These are phyloP conservation scores for Waltiozyma solani DNA, from an alignment of 1,139 yeast genomes.

Conservation along the genomic window DNA sequence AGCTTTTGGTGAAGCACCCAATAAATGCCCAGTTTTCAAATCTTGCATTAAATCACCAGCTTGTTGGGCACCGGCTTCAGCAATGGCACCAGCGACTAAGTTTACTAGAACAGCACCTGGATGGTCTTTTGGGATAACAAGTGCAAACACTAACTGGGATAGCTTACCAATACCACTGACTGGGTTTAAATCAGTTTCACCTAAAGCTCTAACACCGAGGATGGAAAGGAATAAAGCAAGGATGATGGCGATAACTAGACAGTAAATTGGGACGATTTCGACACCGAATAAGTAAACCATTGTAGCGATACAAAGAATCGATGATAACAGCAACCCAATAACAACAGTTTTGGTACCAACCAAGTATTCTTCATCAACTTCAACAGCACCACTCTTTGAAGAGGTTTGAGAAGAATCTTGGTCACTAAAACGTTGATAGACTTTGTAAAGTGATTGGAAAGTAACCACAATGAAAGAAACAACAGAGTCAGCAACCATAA, in stretches of 20 bases:
- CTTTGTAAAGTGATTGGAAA: conserved; percentile 29
- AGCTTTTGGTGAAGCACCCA: conserved; percentile 89
- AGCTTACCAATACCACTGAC: conserved; percentile 94
- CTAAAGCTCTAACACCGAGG: conserved; percentile 86
- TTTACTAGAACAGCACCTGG: conserved; percentile 81
- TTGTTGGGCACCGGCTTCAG: conserved; percentile 98
- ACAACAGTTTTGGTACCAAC: conserved; percentile 42
- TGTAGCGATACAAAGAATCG: conserved; percentile 54
- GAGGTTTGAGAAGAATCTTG: conserved; percentile 1
- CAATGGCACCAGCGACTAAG: conserved; percentile 90
- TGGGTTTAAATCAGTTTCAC: conserved; percentile 94
- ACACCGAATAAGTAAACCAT: conserved; percentile 59
- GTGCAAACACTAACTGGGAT: conserved; percentile 80
- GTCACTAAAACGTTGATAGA: conserved; percentile 5
- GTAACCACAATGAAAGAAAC: conserved; percentile 69
- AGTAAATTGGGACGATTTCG: conserved; percentile 56
- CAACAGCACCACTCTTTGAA: conserved; percentile 1
- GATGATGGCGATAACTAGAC: conserved; percentile 56
- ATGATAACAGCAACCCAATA: conserved; percentile 54
- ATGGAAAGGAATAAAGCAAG: conserved; percentile 74
- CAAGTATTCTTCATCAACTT: conserved; percentile 33
- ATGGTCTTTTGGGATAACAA: conserved; percentile 63
- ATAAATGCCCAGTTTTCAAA: conserved; percentile 81
- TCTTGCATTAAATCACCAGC: conserved; percentile 99
- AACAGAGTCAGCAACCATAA: conserved; percentile 88